phyloP scores from a whole-genome alignment of 306 rosid species.

The Malus sieversii region DNA sequence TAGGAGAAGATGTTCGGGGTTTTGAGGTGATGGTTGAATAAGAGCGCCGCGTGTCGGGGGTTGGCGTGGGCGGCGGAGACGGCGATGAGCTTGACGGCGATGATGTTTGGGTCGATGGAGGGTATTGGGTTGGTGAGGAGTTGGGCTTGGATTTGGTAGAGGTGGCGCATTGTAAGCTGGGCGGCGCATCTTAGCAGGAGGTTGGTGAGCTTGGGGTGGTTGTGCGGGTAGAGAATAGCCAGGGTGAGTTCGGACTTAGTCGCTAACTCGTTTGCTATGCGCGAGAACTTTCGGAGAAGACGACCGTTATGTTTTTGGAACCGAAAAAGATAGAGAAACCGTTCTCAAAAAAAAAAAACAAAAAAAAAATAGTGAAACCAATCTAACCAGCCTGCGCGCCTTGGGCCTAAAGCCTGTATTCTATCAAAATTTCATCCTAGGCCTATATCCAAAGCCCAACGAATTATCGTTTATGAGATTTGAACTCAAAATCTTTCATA shows the following conservation, averaged over 20 bases:
- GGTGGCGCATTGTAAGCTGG: slow-evolving; percentile 32
- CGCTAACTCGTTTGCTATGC: background rate
- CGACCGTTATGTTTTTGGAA: background rate
- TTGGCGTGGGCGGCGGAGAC: slow-evolving; percentile 20
- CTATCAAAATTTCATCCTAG: too few relatives aligned
- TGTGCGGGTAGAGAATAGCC: slow-evolving; percentile 28
- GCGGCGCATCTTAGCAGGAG: slow-evolving; percentile 23
- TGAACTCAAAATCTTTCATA: too few relatives aligned
- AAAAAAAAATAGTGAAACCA: background rate
- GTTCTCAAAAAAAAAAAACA: too few relatives aligned
- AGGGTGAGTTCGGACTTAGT: background rate
- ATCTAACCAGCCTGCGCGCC: background rate
- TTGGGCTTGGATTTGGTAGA: slow-evolving; percentile 34
- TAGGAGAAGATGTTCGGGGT: slow-evolving; percentile 25
- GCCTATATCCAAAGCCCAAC: too few relatives aligned
- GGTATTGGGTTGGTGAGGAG: slow-evolving; percentile 21
- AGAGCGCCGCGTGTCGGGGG: slow-evolving; percentile 16
- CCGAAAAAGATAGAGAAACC: background rate
- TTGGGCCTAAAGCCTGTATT: too few relatives aligned
- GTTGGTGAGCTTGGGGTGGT: slow-evolving; percentile 33
- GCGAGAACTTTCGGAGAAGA: background rate
- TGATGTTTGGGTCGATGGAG: slow-evolving; percentile 31
- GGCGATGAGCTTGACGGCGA: slow-evolving; percentile 37
- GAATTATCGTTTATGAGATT: too few relatives aligned
- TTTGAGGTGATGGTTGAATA: slow-evolving; percentile 23